Base-by-base conservation (phyloP, 441 rosid genomes). In the Arabidopsis lyrata region DNA sequence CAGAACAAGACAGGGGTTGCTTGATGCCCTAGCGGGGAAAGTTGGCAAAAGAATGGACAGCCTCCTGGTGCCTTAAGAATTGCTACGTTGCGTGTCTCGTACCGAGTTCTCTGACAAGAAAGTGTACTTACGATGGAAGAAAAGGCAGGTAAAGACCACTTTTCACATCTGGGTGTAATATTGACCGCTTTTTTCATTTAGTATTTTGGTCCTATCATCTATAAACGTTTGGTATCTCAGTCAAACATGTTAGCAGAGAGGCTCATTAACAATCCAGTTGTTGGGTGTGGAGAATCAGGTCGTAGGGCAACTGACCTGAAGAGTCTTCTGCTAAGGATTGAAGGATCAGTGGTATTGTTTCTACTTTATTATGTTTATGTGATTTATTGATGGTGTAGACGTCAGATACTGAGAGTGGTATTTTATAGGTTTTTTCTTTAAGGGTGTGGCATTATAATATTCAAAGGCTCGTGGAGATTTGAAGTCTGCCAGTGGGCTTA, bases 71-170 rank as follows among this genome's bases (percentile, higher is more conserved):
- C 99, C 99, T 58, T 80, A 93, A 86, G 98, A 96, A 78, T 72
- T 93, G 82, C 81, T 96, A 77, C 90, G 93, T 63, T 90, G 97
- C 54, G 86, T 90, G 78, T 93, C 99, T 71, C 89, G 95, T 68
- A 87, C 97, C 29, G 98, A 96, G 81, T 96, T 96, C 86, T 86
- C 99, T 71, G 98, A 96, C 77, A 93, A 93, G 83, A 93, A 93
- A 83, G 88, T 97, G 48, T 96, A 86, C 70, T 87, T 96, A 79
- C 92, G 90, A 73, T 96, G 99, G 98, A 98, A 96, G 84, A 96
- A 90, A 81, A 93, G 99, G 90, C 99, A 90, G 98, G 99, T 90
- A 85, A 84, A 80, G 78, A 73, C 75, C 72, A 66, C 60, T 64
- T 62, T 69, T 29, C 49, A n/a, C 70, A 70, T 67, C 72, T 41